These are phyloP conservation scores for Solanum ossicruentum DNA, from an alignment of 257 asterid genomes.

Conservation along the genomic window DNA sequence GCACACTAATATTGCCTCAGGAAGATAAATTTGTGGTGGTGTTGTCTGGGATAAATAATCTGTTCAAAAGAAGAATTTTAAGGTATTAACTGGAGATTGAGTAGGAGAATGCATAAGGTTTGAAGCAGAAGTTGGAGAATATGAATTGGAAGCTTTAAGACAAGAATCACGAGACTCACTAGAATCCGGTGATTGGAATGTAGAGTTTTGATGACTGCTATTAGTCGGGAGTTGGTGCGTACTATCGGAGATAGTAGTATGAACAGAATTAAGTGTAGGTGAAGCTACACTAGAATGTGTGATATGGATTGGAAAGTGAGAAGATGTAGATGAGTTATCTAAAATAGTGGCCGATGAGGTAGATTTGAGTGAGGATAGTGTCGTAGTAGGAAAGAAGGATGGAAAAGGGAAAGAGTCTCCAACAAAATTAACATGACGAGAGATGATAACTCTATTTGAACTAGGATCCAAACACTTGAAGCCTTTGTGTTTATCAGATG, in stretches of 20 bases:
- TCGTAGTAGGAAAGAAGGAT: background rate
- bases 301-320: background rate
- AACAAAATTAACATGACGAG: background rate
- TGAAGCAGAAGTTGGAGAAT: background rate
- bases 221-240: background rate
- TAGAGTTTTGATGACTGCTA: background rate
- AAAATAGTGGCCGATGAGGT: no score
- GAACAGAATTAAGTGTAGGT: background rate
- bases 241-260: background rate
- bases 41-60: no score
- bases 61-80: no score
- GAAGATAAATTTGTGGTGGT: background rate
- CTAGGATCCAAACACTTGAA: no score
- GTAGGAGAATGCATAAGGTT: background rate
- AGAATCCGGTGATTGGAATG: background rate
- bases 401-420: background rate
- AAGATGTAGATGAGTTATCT: background rate
- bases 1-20: background rate
- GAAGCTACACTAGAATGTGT: background rate
- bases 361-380: background rate
- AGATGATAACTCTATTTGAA: background rate
- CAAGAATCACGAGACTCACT: no score
- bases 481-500: no score
- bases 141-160: background rate
- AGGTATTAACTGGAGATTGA: background rate